phyloP scores from a whole-genome alignment of 164 flowering plant species.

The Cinnamomum chago region DNA sequence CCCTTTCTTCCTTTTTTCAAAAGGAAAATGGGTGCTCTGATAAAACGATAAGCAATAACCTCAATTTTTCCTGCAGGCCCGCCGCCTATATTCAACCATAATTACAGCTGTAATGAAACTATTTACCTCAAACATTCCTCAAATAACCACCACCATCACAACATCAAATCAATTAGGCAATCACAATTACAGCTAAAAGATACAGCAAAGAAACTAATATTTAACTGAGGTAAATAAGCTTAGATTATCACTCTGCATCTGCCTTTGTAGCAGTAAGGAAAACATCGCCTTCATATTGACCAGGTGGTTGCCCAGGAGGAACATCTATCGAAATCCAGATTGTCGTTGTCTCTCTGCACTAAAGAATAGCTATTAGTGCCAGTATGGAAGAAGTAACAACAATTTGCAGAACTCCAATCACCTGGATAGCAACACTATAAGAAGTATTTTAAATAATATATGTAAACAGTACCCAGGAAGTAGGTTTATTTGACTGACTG shows the following conservation, averaged over 20 bases:
- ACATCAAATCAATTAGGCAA: not conserved
- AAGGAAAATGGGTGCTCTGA: too few relatives aligned
- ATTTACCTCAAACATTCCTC: too few relatives aligned
- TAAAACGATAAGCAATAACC: too few relatives aligned
- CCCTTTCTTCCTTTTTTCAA: too few relatives aligned
- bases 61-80: too few relatives aligned
- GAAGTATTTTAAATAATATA: slow-evolving; percentile 10
- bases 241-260: slow-evolving; percentile 57
- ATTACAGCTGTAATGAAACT: too few relatives aligned
- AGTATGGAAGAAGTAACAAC: not conserved
- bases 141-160: not conserved
- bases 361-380: slow-evolving; percentile 11
- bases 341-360: slow-evolving; percentile 80
- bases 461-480: slow-evolving; percentile 65
- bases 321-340: slow-evolving; percentile 89
- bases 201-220: slow-evolving; percentile 10
- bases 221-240: slow-evolving; percentile 29
- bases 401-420: slow-evolving; percentile 1
- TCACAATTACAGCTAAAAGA: not conserved
- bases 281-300: slow-evolving; percentile 84
- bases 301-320: slow-evolving; percentile 76
- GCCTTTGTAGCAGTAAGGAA: slow-evolving; percentile 65
- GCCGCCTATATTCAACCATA: too few relatives aligned
- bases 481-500: slow-evolving; percentile 58
- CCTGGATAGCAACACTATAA: slow-evolving; percentile 6